phyloP scores from a whole-genome alignment of 208 protist genomes.

The Sergeia podlipaevii region DNA sequence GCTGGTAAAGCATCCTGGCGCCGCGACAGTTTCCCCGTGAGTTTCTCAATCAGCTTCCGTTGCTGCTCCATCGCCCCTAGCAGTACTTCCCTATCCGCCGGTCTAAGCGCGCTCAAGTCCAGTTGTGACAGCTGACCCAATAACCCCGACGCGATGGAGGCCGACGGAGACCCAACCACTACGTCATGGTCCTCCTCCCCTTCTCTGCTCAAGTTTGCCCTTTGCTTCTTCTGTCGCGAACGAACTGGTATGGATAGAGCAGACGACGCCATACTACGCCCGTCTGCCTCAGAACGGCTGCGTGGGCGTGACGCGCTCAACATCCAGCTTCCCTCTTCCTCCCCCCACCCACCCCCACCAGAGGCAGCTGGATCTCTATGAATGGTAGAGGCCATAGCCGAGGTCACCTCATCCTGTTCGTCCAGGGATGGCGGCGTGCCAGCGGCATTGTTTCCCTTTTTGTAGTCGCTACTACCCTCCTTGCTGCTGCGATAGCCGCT shows the following conservation, averaged over 20 bases:
- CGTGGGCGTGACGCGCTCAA: constrained; percentile 22
- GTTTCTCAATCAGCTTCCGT: constrained; percentile 32
- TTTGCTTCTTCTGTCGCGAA: too few relatives aligned
- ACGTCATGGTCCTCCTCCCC: too few relatives aligned
- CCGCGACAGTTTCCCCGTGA: constrained; percentile 20
- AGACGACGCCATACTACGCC: too few relatives aligned
- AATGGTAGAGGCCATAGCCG: neutral
- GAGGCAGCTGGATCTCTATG: neutral
- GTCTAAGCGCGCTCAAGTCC: neutral
- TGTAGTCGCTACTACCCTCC: too few relatives aligned
- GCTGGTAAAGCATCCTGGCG: too few relatives aligned
- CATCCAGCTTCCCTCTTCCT: constrained; percentile 25
- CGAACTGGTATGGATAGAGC: too few relatives aligned
- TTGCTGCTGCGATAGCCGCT: too few relatives aligned
- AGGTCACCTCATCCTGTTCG: neutral
- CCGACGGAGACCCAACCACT: neutral
- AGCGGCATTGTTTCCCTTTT: too few relatives aligned
- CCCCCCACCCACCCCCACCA: neutral
- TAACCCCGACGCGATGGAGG: too few relatives aligned
- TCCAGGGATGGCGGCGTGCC: neutral
- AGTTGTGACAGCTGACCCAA: too few relatives aligned
- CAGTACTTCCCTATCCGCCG: constrained; percentile 17
- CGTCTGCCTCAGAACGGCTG: too few relatives aligned
- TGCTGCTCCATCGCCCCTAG: constrained; percentile 29
- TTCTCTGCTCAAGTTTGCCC: too few relatives aligned